phyloP scores from a whole-genome alignment of 2,329 filamentous ascomycete genomes.

The Alternaria longipes region DNA sequence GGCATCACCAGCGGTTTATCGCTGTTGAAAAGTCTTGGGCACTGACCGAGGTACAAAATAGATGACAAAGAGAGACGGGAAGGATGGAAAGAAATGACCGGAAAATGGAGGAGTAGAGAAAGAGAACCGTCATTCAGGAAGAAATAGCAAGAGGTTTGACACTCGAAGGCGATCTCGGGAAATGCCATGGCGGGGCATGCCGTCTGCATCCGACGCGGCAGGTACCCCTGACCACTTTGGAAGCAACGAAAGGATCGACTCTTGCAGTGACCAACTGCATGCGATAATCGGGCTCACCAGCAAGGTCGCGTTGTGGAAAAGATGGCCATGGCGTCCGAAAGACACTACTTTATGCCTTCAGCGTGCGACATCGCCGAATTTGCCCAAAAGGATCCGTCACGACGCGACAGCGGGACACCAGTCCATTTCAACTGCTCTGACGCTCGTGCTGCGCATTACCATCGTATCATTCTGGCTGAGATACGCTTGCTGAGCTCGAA shows the following conservation, averaged over 20 bases:
- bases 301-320: not conserved
- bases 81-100: not conserved
- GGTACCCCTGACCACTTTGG: not conserved
- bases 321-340: not conserved
- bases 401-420: not conserved
- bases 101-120: not conserved
- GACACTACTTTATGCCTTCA: not conserved
- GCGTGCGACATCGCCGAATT: not conserved
- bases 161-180: not conserved
- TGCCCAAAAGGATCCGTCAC: not conserved
- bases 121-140: not conserved
- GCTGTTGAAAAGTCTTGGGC: not conserved
- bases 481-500: not conserved
- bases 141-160: not conserved
- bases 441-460: not conserved
- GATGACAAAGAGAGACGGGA: too few species aligned
- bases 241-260: not conserved
- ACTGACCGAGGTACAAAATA: too few species aligned
- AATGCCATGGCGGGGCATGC: not conserved
- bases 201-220: slow-evolving; percentile 2
- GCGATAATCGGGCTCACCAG: not conserved
- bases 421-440: not conserved
- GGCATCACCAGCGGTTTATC: not conserved
- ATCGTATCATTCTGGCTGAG: not conserved
- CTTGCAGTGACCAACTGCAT: not conserved